A percentile compares a stretch with the other conserved stretches of the same genome.
Evolutionary conservation across 176 grass and related monocot species (phyloP).

Genomic region (Canna indica): DNA sequence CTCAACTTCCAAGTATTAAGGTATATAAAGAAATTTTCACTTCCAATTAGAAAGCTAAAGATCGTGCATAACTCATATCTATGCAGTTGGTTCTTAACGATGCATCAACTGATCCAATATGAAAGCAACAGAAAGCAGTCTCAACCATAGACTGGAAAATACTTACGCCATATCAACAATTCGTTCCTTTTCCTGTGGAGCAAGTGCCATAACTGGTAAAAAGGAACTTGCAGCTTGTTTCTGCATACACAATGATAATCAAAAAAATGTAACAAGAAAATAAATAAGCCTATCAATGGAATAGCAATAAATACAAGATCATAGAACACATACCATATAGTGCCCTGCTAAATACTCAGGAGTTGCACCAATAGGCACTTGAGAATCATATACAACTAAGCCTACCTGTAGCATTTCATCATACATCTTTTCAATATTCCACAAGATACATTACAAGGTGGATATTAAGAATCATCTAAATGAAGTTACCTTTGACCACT

Average conservation of each 20-base stretch:
- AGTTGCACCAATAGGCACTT: constrained; percentile 83
- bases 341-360: constrained; percentile 99
- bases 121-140: constrained; percentile 8
- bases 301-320: background rate
- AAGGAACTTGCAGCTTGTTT: constrained; percentile 99
- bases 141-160: constrained; percentile 12
- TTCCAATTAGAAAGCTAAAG: background rate
- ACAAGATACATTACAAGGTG: background rate
- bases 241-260: constrained; percentile 27
- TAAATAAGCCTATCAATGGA: background rate
- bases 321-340: constrained; percentile 59
- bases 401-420: constrained; percentile 59
- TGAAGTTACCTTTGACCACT: constrained; percentile 88
- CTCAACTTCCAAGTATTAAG: too few species aligned
- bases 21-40: too few species aligned
- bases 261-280: background rate
- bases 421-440: constrained; percentile 2
- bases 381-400: constrained; percentile 90
- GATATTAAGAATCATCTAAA: background rate
- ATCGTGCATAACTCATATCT: background rate
- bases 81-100: background rate
- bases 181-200: constrained; percentile 89
- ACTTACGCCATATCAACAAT: constrained; percentile 99
- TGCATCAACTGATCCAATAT: background rate
- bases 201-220: constrained; percentile 95